phyloP scores from a whole-genome alignment of 2,329 filamentous ascomycete species.

The Scopulariopsis brevicaulis region DNA sequence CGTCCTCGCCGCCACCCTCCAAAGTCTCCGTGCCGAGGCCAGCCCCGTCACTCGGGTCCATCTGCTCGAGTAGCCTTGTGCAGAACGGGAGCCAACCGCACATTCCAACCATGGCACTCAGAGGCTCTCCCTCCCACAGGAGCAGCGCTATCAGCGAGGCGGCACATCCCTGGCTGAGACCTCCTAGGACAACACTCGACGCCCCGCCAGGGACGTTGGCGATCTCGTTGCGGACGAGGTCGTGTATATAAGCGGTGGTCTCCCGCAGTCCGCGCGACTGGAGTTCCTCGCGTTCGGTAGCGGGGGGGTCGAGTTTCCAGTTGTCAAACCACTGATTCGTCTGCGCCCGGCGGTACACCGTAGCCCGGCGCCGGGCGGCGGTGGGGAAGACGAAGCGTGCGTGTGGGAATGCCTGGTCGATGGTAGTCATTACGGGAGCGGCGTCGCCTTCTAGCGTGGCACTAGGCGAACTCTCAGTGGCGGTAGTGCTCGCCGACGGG shows the following conservation, averaged over 20 bases:
- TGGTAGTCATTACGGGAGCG: constrained; percentile 9
- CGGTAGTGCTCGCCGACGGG: not conserved
- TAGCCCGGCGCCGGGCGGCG: constrained; percentile 23
- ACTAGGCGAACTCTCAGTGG: not conserved
- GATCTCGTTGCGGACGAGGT: constrained; percentile 22
- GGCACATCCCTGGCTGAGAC: constrained; percentile 43
- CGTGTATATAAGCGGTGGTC: constrained; percentile 26
- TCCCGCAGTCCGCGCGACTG: constrained; percentile 18
- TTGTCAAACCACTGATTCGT: constrained; percentile 24
- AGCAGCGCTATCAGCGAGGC: constrained; percentile 28
- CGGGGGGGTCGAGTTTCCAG: constrained; percentile 20
- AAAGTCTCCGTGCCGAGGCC: no score
- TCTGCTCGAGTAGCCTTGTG: constrained; percentile 14
- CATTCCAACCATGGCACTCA: constrained; percentile 29
- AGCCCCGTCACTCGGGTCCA: constrained; percentile 5
- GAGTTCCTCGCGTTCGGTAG: constrained; percentile 13
- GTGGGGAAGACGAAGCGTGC: constrained; percentile 39
- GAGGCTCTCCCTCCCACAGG: constrained; percentile 25
- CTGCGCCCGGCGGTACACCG: constrained; percentile 17
- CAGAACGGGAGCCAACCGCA: constrained; percentile 32
- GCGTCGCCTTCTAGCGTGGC: no score
- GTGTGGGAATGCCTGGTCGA: constrained; percentile 24
- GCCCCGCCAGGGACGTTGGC: constrained; percentile 19
- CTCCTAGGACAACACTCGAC: constrained; percentile 30
- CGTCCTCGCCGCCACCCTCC: not conserved